phyloP scores from a whole-genome alignment of 441 rosid genomes.

The Cnidoscolus chayamansa region DNA sequence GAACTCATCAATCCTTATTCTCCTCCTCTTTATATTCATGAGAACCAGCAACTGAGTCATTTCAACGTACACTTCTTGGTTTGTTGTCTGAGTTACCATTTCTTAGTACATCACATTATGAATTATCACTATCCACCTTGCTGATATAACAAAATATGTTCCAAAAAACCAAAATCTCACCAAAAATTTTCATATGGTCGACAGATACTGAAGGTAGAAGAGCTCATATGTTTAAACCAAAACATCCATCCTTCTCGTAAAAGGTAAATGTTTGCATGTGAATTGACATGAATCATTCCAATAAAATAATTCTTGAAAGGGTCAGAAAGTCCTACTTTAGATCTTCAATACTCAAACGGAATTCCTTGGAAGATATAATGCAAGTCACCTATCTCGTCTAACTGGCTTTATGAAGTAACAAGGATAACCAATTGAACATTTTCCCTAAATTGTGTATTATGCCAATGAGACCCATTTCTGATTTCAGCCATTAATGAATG shows the following conservation, averaged over 20 bases:
- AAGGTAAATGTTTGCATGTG: not conserved
- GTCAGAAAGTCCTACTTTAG: not conserved
- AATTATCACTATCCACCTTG: not conserved
- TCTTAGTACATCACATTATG: not conserved
- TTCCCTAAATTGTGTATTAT: not conserved
- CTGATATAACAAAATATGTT: not conserved
- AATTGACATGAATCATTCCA: not conserved
- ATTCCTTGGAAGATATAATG: not conserved
- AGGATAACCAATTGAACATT: not conserved
- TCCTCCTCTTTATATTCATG: not conserved
- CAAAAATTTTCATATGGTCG: slow-evolving; percentile 2
- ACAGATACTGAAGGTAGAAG: not conserved
- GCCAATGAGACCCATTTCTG: slow-evolving; percentile 9
- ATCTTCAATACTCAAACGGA: not conserved
- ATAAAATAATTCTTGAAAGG: slow-evolving; percentile 5
- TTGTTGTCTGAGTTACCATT: not conserved
- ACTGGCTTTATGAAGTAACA: not conserved
- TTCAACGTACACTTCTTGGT: not conserved
- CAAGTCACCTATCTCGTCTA: slow-evolving; percentile 3
- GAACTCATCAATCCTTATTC: too few species aligned
- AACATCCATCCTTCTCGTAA: not conserved
- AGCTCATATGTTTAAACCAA: not conserved
- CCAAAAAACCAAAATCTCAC: not conserved
- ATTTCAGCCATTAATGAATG: not conserved
- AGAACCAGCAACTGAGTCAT: not conserved